A percentile compares a stretch with the other conserved stretches of the same genome.
phyloP scores from a whole-genome alignment of 2,329 filamentous ascomycete genomes.

The Botrytis sinoallii region DNA sequence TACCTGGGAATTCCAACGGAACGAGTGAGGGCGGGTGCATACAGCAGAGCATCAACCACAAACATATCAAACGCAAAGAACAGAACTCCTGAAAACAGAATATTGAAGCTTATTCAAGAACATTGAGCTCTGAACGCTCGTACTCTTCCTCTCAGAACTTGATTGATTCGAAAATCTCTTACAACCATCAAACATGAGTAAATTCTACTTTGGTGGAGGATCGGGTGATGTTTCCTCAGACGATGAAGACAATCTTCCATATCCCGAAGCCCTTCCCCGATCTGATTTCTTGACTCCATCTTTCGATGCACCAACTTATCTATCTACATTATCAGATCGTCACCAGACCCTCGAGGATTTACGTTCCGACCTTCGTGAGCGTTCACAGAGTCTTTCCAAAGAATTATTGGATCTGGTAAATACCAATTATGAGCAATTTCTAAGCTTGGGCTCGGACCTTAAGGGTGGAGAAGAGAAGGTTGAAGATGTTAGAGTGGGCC shows the following conservation, averaged over 20 bases:
- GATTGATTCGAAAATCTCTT: background rate
- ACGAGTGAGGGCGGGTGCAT: background rate
- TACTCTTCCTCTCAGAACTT: background rate
- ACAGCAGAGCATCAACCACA: background rate
- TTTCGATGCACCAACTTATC: constrained; percentile 79
- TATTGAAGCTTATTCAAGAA: background rate
- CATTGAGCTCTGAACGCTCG: background rate
- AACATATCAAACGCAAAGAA: constrained; percentile 3
- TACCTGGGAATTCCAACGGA: background rate
- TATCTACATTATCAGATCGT: constrained; percentile 77
- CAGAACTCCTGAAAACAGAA: background rate
- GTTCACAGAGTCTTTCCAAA: constrained; percentile 73
- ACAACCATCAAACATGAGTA: constrained; percentile 41
- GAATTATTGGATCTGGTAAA: constrained; percentile 95
- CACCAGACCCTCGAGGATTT: constrained; percentile 97
- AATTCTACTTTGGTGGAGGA: constrained; percentile 44
- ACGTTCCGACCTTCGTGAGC: constrained; percentile 76
- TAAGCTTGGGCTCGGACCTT: constrained; percentile 77
- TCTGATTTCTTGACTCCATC: constrained; percentile 72
- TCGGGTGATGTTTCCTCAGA: constrained; percentile 35
- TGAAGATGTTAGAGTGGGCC: constrained; percentile 81
- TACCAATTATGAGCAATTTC: constrained; percentile 87
- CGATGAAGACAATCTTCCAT: constrained; percentile 74
- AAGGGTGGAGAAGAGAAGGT: constrained; percentile 87
- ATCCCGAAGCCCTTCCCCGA: constrained; percentile 80